Conservation (phyloP, 306 rosid species). For the Arachis hypogaea region DNA sequence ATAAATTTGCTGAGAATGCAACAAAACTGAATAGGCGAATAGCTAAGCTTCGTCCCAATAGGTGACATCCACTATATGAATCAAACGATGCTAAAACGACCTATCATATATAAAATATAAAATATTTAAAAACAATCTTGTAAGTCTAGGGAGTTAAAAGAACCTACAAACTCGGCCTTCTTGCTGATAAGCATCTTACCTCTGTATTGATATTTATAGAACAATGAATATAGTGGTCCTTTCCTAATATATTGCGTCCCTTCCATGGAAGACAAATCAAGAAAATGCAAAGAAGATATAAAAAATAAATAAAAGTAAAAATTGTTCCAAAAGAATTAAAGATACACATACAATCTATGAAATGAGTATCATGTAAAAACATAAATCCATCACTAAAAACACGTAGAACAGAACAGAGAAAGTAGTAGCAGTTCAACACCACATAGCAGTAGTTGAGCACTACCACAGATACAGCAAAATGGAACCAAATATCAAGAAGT, state of each 20-base stretch:
- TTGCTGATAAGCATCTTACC: conserved; percentile 95
- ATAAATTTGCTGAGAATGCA: no score
- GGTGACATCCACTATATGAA: no score
- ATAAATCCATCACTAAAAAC: no score
- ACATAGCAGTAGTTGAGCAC: no score
- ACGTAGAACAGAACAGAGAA: no score
- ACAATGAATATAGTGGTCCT: conserved; percentile 82
- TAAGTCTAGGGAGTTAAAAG: conserved; percentile 24
- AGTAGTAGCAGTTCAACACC: no score
- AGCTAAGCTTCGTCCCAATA: no score
- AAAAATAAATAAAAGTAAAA: neutral
- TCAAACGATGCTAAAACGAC: no score
- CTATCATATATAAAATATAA: neutral
- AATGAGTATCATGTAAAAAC: no score
- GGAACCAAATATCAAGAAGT: no score
- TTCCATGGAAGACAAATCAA: conserved; percentile 46
- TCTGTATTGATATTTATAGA: conserved; percentile 90
- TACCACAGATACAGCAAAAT: no score
- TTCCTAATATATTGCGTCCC: conserved; percentile 84
- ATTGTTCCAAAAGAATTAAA: neutral
- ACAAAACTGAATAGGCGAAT: no score
- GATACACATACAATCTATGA: neutral
- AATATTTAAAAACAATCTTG: conserved; percentile 4
- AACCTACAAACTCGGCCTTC: conserved; percentile 96
- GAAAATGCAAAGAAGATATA: conserved; percentile 9